Evolutionary conservation across 202 grass and related monocot genomes (phyloP), one percentile per base, ranked within the genome.

Genomic region (Elaeis oleifera): DNA sequence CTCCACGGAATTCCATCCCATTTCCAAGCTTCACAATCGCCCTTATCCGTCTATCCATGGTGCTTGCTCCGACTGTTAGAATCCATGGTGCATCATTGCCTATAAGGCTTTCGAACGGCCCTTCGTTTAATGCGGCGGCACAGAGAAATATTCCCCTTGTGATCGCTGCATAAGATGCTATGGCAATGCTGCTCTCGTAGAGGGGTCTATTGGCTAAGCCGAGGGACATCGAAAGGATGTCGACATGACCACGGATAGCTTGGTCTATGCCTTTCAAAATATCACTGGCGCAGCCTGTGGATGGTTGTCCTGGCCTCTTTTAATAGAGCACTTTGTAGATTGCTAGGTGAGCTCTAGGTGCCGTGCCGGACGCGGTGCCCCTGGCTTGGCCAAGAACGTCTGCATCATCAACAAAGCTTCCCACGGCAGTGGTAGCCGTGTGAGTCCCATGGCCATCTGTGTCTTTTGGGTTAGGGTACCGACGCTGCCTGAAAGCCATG

Each of bases 11-110:
- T 6, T 18, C 58, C 58, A 16, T 17, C 15, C 58, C 58, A 6
- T 60, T 60, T 32, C 58, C 58, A 5, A 60, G 58, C 58, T 17
- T 60, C 11, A 60, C 26, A 16, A 27, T 60, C 3, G 58, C 58
- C 58, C 25, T 60, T 60, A 60, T 60, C 14, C 58, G 18, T 29
- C 58, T 60, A 26, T 32, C 58, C 4, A 25, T 60, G 5, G 58
- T 32, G 58, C 58, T 60, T 17, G 58, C 58, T 32, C 58, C 58
- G 26, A 60, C 58, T 4, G 58, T 60, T 28, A 60, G 24, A 28
- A 60, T 60, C 58, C 58, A 60, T 6, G 58, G 58, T 1, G 58
- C 26, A 27, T 32, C 58, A 0, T 60, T 60, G 4, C 5, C 26
- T 25, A 60, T 18, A 1, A 32, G 25, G 58, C 26, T 60, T 6